Evolutionary conservation across 345 rosid genomes (phyloP), one percentile per base, ranked within the genome.

Genomic region (Aquilaria sinensis): DNA sequence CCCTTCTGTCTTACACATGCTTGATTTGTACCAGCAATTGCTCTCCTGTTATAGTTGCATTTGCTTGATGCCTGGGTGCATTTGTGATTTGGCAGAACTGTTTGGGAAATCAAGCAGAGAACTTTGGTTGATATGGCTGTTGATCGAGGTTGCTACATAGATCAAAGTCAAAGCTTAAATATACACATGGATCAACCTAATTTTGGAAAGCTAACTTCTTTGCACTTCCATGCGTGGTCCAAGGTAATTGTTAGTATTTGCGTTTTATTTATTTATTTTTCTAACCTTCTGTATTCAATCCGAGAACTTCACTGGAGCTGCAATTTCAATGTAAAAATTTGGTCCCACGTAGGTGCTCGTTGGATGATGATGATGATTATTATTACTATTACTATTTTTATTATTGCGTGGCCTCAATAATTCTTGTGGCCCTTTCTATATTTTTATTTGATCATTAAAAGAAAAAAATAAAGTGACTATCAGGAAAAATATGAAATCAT

Each of bases 91-190:
- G 12, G 62, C 68, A 92, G 96, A 89, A 92, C 96, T 43, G 98
- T 92, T 8, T 92, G 98, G 98, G 98, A 92, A 83, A 92, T 89
- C 79, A 92, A 83, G 81, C 98, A 92, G 72, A 89, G 68, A 83
- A 86, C 85, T 0, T 51, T 92, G 70, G 98, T 92, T 10, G 97
- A 90, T 33, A 90, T 90, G 97, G 97, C 92, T 15, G 92, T 75
- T 47, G 90, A 89, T 77, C 90, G 96, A 69, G 98, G 98, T 46
- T 85, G 92, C 75, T 93, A 74, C 60, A 90, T 90, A 61, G 97
- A 93, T 68, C 98, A 90, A 76, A 93, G 98, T 54, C 98, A 93
- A 68, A 93, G 98, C 77, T 80, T 90, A 61, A 93, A 93, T 29
- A 90, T 91, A 57, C 96, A 91, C 57, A 88, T 91, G 97, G 96